A percentile compares a stretch with the other conserved stretches of the same genome.
phyloP scores from a whole-genome alignment of 2,329 filamentous ascomycete genomes.

The Hymenotorrendiella dingleyae region DNA sequence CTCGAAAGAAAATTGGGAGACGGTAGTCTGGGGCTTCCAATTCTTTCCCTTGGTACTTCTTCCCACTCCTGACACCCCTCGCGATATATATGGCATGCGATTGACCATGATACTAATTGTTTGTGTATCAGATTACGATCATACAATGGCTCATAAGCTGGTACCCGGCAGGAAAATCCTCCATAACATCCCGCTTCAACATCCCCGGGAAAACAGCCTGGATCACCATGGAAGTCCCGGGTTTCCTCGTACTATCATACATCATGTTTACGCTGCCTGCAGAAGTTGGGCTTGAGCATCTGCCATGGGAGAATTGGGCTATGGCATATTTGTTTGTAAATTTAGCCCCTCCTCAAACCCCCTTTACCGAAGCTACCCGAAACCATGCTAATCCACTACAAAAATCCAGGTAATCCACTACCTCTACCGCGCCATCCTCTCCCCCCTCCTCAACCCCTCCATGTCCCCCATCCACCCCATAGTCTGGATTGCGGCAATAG shows the following conservation, averaged over 20 bases:
- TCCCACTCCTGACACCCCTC: neutral
- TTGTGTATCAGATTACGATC: conserved; percentile 62
- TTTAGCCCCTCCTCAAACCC: neutral
- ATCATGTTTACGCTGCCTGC: conserved; percentile 64
- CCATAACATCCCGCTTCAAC: conserved; percentile 67
- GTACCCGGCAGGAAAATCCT: conserved; percentile 93
- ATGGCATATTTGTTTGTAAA: conserved; percentile 60
- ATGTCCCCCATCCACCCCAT: conserved; percentile 82
- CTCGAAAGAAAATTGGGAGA: conserved; percentile 51
- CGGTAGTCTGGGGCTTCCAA: conserved; percentile 46
- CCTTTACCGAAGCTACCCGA: neutral
- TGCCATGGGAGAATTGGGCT: conserved; percentile 74
- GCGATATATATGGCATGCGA: too few relatives aligned
- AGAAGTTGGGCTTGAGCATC: conserved; percentile 47
- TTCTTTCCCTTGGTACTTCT: conserved; percentile 42
- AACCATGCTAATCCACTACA: neutral
- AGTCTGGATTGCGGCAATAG: conserved; percentile 57
- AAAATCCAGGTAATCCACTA: conserved; percentile 68
- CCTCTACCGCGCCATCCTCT: conserved; percentile 78
- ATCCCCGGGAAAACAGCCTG: conserved; percentile 84
- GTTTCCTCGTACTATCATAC: conserved; percentile 73
- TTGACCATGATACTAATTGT: too few relatives aligned
- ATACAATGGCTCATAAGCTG: conserved; percentile 69
- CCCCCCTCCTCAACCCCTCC: conserved; percentile 77
- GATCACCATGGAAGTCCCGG: conserved; percentile 81